phyloP scores from a whole-genome alignment of 352 stramenopile species.

The Phytophthora megakarya region DNA sequence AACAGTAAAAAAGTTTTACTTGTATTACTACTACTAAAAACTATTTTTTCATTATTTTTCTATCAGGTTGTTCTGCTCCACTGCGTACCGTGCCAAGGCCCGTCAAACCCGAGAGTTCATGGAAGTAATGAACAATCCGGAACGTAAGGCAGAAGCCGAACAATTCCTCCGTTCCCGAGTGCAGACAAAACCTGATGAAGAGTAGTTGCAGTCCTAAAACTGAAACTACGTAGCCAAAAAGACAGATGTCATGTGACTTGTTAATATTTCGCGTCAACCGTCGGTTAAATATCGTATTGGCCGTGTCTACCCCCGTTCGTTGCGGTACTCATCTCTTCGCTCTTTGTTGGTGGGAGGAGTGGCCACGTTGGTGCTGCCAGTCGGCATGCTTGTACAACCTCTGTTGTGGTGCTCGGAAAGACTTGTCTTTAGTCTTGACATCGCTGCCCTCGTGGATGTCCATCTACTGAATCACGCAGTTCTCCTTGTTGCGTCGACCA shows the following conservation, averaged over 20 bases:
- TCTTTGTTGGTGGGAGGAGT: neutral
- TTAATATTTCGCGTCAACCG: conserved; percentile 41
- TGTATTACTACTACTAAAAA: neutral
- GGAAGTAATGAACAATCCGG: conserved; percentile 85
- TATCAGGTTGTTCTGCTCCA: conserved; percentile 63
- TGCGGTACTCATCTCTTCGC: conserved; percentile 10
- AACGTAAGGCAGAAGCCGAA: conserved; percentile 70
- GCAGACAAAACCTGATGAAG: conserved; percentile 27
- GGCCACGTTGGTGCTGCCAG: conserved; percentile 29
- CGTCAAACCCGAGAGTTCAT: conserved; percentile 80
- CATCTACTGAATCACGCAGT: conserved; percentile 74
- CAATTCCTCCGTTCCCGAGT: conserved; percentile 78
- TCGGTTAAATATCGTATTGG: conserved; percentile 41
- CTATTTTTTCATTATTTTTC: neutral
- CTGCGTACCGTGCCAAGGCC: conserved; percentile 53
- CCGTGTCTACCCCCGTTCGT: conserved; percentile 15
- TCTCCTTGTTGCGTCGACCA: conserved; percentile 78
- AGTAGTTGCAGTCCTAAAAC: conserved; percentile 22
- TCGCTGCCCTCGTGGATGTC: neutral
- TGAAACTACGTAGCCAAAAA: neutral
- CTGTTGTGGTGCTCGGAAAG: conserved; percentile 48
- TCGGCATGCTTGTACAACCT: conserved; percentile 47
- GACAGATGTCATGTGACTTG: conserved; percentile 18
- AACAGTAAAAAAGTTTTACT: too few relatives aligned
- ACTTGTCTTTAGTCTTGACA: conserved; percentile 40